These are phyloP conservation scores for Isoetes taiwanensis DNA, from an alignment of 75 land plant species.

Conservation along the genomic window DNA sequence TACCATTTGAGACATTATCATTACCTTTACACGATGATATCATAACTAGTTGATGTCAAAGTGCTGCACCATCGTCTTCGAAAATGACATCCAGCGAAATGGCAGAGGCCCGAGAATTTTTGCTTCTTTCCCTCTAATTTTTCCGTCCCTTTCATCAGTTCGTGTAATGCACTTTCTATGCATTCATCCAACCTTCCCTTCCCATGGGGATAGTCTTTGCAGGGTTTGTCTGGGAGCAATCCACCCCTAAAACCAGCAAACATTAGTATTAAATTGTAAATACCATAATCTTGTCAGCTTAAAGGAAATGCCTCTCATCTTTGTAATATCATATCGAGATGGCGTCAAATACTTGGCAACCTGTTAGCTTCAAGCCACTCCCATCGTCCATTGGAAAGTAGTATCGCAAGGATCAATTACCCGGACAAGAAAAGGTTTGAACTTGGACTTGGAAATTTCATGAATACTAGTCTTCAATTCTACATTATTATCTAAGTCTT, in stretches of 20 bases:
- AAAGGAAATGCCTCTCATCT: slow-evolving; percentile 3
- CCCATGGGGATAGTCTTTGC: slow-evolving; percentile 23
- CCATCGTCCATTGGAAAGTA: slow-evolving; percentile 34
- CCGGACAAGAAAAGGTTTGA: neutral
- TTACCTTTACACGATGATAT: too few relatives aligned
- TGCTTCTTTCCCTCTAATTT: neutral
- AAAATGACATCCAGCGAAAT: slow-evolving; percentile 24
- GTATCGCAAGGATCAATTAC: slow-evolving; percentile 10
- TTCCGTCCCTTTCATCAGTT: too few relatives aligned
- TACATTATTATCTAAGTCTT: too few relatives aligned
- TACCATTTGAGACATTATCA: too few relatives aligned
- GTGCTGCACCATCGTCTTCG: too few relatives aligned
- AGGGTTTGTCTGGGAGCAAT: slow-evolving; percentile 18
- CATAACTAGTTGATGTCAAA: too few relatives aligned
- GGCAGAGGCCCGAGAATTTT: slow-evolving; percentile 3
- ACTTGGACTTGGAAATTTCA: too few relatives aligned
- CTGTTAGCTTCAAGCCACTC: slow-evolving; percentile 26
- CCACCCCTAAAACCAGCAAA: slow-evolving; percentile 15
- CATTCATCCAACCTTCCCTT: slow-evolving; percentile 11
- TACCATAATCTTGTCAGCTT: neutral
- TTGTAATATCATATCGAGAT: slow-evolving; percentile 22
- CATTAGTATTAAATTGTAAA: neutral
- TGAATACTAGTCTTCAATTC: too few relatives aligned
- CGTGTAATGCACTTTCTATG: slow-evolving; percentile 15
- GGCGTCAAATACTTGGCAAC: slow-evolving; percentile 28